These are phyloP conservation scores for Sugiyamaella qingdaonensis DNA, from an alignment of 805 yeast genomes.

Conservation along the genomic window DNA sequence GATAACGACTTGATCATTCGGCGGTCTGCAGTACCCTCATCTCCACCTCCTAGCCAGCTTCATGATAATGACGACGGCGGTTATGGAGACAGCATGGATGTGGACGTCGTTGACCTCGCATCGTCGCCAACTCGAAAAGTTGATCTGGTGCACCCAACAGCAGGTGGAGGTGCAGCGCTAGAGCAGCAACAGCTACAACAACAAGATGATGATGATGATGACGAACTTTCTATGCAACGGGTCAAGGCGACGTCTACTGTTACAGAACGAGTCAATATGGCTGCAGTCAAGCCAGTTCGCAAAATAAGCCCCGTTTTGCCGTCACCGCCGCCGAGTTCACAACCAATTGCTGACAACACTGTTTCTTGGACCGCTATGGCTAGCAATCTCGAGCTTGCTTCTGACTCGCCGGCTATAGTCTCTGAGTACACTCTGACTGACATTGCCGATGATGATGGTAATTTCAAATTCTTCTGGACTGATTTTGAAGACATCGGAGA, in stretches of 20 bases:
- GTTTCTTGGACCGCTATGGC: background rate
- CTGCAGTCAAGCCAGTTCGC: constrained; percentile 2
- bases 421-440: background rate
- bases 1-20: background rate
- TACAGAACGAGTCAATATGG: constrained; percentile 2
- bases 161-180: no score
- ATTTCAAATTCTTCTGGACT: constrained; percentile 78
- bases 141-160: no score
- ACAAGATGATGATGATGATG: constrained; percentile 46
- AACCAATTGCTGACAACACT: background rate
- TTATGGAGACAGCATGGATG: constrained; percentile 1
- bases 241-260: constrained; percentile 4
- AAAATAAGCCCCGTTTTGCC: background rate
- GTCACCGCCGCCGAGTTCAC: background rate
- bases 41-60: constrained; percentile 10
- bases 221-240: constrained; percentile 18
- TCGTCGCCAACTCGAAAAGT: background rate
- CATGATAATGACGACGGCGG: constrained; percentile 13
- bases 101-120: constrained; percentile 2
- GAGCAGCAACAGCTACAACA: no score
- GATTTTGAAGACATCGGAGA: constrained; percentile 80
- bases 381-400: background rate
- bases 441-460: constrained; percentile 39
- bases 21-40: constrained; percentile 10
- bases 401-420: background rate